Evolutionary conservation across 1,284 basidiomycete species (phyloP), one percentile per base, ranked within the genome.

Genomic region (Polyporus tsugae): DNA sequence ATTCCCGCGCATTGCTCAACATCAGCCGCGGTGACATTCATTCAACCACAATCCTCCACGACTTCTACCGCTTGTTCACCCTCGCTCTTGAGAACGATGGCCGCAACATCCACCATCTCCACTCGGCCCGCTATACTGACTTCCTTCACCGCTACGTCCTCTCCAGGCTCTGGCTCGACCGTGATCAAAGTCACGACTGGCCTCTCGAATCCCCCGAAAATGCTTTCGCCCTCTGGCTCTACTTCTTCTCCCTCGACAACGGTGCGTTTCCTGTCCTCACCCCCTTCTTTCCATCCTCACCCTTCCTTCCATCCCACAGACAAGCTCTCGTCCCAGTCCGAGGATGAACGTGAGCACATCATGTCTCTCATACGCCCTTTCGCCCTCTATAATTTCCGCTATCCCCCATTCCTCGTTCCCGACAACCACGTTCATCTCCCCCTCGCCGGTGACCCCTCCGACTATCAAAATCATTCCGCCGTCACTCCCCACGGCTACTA

Each of bases 71-170:
- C 1, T 82, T 86, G 1, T 90, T 89, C 70, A 74, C 91, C 53
- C 87, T 95, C 84, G 78, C 92, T 72, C 79, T 88, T 11, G 93
- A 95, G 75, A 91, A 93, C 82, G 90, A 95, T 76, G 92, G 91
- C 29, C 87, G 86, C 79, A 95, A 95, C 76, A 79, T 84, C 19
- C 79, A 76, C 0, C 91, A 91, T 76, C 72, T 73, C 44, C 80
- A 85, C 53, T 81, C 80, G 61, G 89, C 85, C 0, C 82, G 85
- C 6, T 79, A 88, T 7, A 80, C 82, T 41, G 71, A 73, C 13
- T 87, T 86, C 66, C 80, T 86, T 15, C 81, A 85, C 60, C 57
- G 71, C 0, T 87, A 85, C 68, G 76, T 90, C 46, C 80, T 81
- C 52, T 72, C 75, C 35, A 79, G 82, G 11, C 79, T 91, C 33